These are phyloP conservation scores for Penicillium tannophilum DNA, from an alignment of 495 filamentous ascomycete genomes.

Conservation along the genomic window DNA sequence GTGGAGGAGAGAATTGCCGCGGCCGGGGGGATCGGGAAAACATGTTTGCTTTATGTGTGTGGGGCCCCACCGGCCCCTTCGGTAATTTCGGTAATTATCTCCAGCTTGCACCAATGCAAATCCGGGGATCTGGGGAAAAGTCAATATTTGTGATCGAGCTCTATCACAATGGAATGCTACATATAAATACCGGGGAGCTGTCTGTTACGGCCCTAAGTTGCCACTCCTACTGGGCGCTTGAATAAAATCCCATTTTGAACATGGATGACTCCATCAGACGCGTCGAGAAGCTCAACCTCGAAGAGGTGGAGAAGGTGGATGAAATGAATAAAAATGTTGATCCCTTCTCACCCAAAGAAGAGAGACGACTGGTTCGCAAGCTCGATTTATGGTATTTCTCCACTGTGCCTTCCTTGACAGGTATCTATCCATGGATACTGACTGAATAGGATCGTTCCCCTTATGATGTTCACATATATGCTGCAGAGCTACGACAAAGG, in stretches of 20 bases:
- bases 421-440: background rate
- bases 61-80: background rate
- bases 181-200: background rate
- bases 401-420: background rate
- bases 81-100: conserved; percentile 8
- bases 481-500: conserved; percentile 12
- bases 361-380: conserved; percentile 8
- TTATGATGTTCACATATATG: conserved; percentile 10
- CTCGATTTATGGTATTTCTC: conserved; percentile 6
- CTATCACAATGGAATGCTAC: background rate
- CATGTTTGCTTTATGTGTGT: background rate
- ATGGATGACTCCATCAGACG: conserved; percentile 7
- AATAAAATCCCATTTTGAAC: background rate
- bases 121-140: conserved; percentile 1
- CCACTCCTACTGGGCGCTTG: background rate
- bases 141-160: background rate
- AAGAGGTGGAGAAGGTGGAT: background rate
- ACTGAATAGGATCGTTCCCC: conserved; percentile 4
- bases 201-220: background rate
- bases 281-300: conserved; percentile 1
- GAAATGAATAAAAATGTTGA: background rate
- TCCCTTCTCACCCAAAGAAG: background rate
- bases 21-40: background rate
- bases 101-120: background rate
- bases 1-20: conserved; percentile 3